Base-by-base conservation (phyloP, 805 yeast genomes). In the Pichia cephalocereana region DNA sequence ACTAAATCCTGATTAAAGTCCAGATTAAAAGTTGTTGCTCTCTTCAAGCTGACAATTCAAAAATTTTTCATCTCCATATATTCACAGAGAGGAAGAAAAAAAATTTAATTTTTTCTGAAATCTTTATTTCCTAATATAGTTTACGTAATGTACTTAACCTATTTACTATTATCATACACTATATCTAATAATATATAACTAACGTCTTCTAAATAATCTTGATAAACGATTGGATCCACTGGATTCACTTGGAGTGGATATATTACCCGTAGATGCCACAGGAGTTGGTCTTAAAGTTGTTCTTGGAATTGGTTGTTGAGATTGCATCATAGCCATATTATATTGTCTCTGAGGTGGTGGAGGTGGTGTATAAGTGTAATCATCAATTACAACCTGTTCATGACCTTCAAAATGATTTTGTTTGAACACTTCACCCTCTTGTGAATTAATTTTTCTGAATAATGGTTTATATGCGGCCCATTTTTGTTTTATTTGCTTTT, bases 381-480 rank as follows among this genome's bases (percentile, higher is more conserved):
- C 26, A 6, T n/a, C n/a, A 23, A 6, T 23, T 11, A 17, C 19
- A 7, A 39, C 37, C 15, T 15, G n/a, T 15, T 34, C 37, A 15
- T 34, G 37, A 14, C 37, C 37, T 34, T 49, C 52, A 34, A 31
- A 44, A 7, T 48, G 50, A 38, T 60, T 57, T 40, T 54, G 58
- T 41, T 65, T 57, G 47, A 67, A 66, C 5, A 68, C 70, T 57
- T 60, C 44, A 5, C 70, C 70, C 51, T 67, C 70, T 43, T 67
- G 70, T 0, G 66, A 58, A 34, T 66, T 60, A 36, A 66, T 54
- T 43, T 57, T 63, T 23, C 66, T 52, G 43, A 64, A 63, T 23
- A 52, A 51, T 14, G 68, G 66, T 32, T 60, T 60, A 34, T 63
- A 64, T 2, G 61, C 56, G 8, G 65, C 61, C 62, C 67, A 64